Evolutionary conservation across 352 stramenopile species (phyloP).

Genomic region (Phytopythium oedochilum): DNA sequence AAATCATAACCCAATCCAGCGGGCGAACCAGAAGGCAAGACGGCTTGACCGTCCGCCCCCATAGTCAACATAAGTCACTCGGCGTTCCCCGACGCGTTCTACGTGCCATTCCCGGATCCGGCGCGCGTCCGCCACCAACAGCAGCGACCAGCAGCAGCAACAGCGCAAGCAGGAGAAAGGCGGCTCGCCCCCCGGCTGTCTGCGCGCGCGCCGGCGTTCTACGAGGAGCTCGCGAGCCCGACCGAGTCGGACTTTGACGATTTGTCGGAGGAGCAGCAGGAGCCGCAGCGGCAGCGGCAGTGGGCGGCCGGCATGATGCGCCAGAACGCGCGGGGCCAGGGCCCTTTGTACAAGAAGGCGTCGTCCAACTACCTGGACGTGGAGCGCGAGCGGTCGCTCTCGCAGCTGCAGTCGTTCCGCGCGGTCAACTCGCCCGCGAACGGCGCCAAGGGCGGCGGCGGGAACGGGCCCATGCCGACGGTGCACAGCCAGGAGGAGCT

Average conservation of each 20-base stretch:
- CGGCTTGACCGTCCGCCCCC: too few species aligned
- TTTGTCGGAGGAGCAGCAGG: not conserved
- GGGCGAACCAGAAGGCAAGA: not conserved
- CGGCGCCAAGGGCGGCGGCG: conserved; percentile 1
- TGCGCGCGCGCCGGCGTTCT: not conserved
- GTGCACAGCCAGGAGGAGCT: conserved; percentile 11
- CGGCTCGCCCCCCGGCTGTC: not conserved
- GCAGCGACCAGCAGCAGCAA: not conserved
- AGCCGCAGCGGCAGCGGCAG: not conserved
- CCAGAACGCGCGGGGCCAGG: conserved; percentile 3
- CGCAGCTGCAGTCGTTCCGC: conserved; percentile 66
- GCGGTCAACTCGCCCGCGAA: conserved; percentile 4
- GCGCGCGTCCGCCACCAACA: not conserved
- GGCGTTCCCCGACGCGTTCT: conserved; percentile 1
- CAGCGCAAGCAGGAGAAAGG: not conserved
- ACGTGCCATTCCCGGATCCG: not conserved
- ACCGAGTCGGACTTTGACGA: conserved; percentile 4
- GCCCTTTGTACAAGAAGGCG: conserved; percentile 45
- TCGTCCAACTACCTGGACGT: conserved; percentile 80
- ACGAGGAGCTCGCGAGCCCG: conserved; percentile 1
- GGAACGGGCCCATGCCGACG: conserved; percentile 5
- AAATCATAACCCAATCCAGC: conserved; percentile 1
- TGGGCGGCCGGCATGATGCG: not conserved
- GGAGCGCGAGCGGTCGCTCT: conserved; percentile 45
- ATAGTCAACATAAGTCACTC: conserved; percentile 3